Evolutionary conservation across 1,284 basidiomycete genomes (phyloP), one percentile per base, ranked within the genome.

Genomic region (Gomphus sp.): DNA sequence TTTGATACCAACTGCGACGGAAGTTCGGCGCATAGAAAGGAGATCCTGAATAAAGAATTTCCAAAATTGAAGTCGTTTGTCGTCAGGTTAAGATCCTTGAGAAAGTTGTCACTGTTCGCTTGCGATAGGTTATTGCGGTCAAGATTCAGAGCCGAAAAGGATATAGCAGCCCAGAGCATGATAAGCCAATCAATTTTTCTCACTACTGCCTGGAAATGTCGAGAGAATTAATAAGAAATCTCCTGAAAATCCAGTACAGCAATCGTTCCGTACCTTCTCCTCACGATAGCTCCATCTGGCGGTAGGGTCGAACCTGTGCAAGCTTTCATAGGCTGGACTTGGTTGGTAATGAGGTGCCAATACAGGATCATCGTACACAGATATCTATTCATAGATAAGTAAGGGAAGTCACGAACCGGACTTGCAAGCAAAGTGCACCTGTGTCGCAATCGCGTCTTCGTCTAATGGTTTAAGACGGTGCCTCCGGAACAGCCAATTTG

Each of bases 1-100:
- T 89, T 89, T 3, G 84, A 87, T 47, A 89, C 70, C 14, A 89
- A 72, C 63, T 88, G 86, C 0, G 85, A 87, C n/a, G 87, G 86
- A 33, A 88, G 69, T 65, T 86, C 84, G 4, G 83, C 82, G 41
- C 68, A 72, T 39, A 88, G 70, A 69, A 88, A 87, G 44, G 79
- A 71, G 1, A 86, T 61, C 54, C 79, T 75, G 63, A 79, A 81
- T 2, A 85, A 59, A 0, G 73, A 80, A 63, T 85, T 87, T 14
- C 84, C 87, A 39, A 80, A 68, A 68, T 89, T 87, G 68, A 77
- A 86, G 64, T 87, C 81, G 62, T 87, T 67, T 0, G 82, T 87
- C 5, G 76, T 82, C 68, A 87, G 66, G 5, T 70, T 64, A 9
- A 89, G 71, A 67, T 90, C 86, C 0, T 72, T 67, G n/a, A 90